A percentile compares a stretch with the other conserved stretches of the same genome.
Evolutionary conservation across 2,329 filamentous ascomycete species (phyloP).

Genomic region (Colletotrichum tropicale): DNA sequence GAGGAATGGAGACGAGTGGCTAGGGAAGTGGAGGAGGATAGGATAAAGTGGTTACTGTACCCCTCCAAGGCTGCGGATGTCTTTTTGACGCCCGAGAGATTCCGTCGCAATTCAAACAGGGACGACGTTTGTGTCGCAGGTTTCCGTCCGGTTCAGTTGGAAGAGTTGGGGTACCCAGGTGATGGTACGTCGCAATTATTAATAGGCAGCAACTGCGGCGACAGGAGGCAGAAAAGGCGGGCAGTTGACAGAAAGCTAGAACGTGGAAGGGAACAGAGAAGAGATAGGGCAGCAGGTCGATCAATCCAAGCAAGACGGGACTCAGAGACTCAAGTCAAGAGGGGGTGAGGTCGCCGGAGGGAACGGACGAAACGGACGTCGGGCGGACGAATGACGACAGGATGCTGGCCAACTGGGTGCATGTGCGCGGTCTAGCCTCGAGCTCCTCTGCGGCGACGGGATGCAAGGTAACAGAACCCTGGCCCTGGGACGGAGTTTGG

Average conservation of each 20-base stretch:
- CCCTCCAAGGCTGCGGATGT: not conserved
- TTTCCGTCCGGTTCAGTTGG: not conserved
- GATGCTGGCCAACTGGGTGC: not conserved
- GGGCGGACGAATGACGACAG: constrained; percentile 15
- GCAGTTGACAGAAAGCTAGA: not conserved
- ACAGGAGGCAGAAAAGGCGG: not conserved
- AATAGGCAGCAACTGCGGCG: not conserved
- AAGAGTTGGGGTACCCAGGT: not conserved
- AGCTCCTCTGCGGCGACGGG: not conserved
- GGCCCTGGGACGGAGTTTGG: not conserved
- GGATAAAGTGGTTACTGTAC: not conserved
- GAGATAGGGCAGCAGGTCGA: not conserved
- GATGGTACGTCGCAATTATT: not conserved
- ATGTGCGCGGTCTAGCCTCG: not conserved
- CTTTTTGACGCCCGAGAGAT: not conserved
- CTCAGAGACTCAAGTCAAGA: not conserved
- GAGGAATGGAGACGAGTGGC: not conserved
- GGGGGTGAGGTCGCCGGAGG: constrained; percentile 10
- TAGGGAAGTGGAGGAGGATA: not conserved
- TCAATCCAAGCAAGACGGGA: not conserved
- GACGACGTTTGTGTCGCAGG: not conserved
- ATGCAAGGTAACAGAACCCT: not conserved
- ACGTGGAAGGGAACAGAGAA: not conserved
- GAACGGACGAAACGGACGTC: constrained; percentile 17
- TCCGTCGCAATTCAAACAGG: not conserved